phyloP scores from a whole-genome alignment of 1,284 basidiomycete genomes.

The Xanthoconium separans region DNA sequence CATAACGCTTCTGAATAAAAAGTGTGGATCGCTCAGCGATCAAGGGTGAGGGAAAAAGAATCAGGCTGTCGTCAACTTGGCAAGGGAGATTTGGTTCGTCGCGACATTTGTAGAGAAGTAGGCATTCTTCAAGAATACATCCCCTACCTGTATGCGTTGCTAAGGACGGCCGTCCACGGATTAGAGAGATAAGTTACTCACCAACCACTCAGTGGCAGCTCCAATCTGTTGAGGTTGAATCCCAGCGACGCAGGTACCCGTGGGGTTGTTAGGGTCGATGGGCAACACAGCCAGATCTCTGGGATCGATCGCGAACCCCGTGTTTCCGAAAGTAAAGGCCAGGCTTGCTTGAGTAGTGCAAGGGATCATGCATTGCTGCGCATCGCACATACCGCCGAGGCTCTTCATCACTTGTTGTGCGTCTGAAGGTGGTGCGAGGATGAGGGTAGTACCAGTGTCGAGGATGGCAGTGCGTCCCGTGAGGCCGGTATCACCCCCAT shows the following conservation, averaged over 20 bases:
- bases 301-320: constrained; percentile 62
- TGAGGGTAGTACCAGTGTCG: constrained; percentile 77
- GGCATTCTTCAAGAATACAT: constrained; percentile 77
- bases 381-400: constrained; percentile 58
- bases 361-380: constrained; percentile 75
- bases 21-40: constrained; percentile 3
- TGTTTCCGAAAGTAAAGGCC: constrained; percentile 67
- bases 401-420: constrained; percentile 62
- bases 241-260: constrained; percentile 72
- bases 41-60: not conserved
- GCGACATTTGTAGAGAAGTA: constrained; percentile 74
- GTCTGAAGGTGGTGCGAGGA: constrained; percentile 57
- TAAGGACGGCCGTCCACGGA: constrained; percentile 2
- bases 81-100: constrained; percentile 71
- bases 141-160: constrained; percentile 46
- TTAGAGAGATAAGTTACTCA: constrained; percentile 30
- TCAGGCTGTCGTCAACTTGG: constrained; percentile 40
- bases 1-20: constrained; percentile 1
- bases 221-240: constrained; percentile 68
- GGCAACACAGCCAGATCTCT: constrained; percentile 74
- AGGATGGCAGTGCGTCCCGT: constrained; percentile 69
- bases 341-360: constrained; percentile 69
- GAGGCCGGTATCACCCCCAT: constrained; percentile 54
- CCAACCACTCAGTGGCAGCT: constrained; percentile 71
- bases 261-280: constrained; percentile 56